Evolutionary conservation across 768 basidiomycete genomes (phyloP).

Genomic region (Rhodotorula paludigena): DNA sequence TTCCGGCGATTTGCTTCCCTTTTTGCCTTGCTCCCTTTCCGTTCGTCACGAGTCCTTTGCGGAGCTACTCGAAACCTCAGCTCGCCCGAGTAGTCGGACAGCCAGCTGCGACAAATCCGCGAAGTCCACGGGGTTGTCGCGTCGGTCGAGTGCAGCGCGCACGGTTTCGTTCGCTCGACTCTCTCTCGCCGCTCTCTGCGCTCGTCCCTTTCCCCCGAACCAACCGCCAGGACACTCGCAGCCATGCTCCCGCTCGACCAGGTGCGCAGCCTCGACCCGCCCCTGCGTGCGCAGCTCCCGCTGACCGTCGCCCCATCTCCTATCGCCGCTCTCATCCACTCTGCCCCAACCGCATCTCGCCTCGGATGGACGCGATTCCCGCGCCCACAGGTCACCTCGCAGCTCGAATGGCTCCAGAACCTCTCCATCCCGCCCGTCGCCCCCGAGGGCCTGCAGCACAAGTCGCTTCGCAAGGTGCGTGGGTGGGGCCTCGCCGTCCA

Average conservation of each 20-base stretch:
- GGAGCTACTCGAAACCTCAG: too few relatives aligned
- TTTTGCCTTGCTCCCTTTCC: too few relatives aligned
- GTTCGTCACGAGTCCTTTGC: too few relatives aligned
- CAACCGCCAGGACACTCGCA: background rate
- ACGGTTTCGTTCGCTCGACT: background rate
- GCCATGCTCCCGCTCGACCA: constrained; percentile 2
- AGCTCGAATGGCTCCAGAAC: constrained; percentile 87
- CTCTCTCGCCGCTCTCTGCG: background rate
- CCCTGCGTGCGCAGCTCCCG: background rate
- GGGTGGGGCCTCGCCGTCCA: too few relatives aligned
- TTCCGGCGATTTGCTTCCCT: too few relatives aligned
- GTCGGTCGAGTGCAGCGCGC: too few relatives aligned
- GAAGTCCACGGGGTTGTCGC: too few relatives aligned
- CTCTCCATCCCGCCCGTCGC: constrained; percentile 69
- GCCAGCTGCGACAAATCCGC: too few relatives aligned
- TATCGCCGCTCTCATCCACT: too few relatives aligned
- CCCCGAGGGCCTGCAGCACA: constrained; percentile 69
- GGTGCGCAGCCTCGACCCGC: background rate
- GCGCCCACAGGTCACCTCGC: constrained; percentile 47
- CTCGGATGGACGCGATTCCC: background rate
- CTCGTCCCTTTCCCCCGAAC: background rate
- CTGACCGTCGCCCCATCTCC: background rate
- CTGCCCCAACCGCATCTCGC: background rate
- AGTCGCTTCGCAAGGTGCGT: constrained; percentile 84
- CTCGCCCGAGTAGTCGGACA: too few relatives aligned